Evolutionary conservation across 148 eudicot species (phyloP).

Genomic region (Talinum fruticosum): DNA sequence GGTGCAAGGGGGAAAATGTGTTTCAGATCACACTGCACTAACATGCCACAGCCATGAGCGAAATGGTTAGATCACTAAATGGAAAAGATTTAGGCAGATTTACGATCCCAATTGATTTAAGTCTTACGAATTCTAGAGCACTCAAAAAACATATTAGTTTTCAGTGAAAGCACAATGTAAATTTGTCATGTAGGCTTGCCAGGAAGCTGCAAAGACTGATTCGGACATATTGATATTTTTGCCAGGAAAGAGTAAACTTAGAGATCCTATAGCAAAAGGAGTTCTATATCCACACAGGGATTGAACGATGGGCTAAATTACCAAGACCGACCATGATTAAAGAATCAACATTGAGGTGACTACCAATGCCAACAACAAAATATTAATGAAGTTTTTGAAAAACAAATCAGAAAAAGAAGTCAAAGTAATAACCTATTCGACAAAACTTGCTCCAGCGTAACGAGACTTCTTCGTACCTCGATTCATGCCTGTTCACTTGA

Average conservation of each 20-base stretch:
- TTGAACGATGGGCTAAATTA: neutral
- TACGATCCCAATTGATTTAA: neutral
- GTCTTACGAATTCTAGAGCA: neutral
- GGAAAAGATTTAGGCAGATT: neutral
- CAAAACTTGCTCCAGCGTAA: neutral
- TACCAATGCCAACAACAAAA: neutral
- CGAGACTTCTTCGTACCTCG: neutral
- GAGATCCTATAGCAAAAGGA: neutral
- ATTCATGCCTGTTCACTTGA: conserved; percentile 6
- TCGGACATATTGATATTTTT: neutral
- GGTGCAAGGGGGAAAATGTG: neutral
- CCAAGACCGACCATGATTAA: neutral
- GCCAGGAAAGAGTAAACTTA: neutral
- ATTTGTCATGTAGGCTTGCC: neutral
- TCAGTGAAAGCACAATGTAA: neutral
- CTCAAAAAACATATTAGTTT: neutral
- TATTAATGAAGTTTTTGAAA: neutral
- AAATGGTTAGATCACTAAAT: neutral
- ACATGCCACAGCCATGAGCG: neutral
- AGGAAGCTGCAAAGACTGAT: neutral
- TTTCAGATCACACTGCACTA: neutral
- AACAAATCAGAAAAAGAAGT: neutral
- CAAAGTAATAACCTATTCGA: neutral
- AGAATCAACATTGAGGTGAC: neutral
- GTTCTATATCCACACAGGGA: neutral